Evolutionary conservation across 2,329 filamentous ascomycete species (phyloP).

Genomic region (Xylaria sp.): DNA sequence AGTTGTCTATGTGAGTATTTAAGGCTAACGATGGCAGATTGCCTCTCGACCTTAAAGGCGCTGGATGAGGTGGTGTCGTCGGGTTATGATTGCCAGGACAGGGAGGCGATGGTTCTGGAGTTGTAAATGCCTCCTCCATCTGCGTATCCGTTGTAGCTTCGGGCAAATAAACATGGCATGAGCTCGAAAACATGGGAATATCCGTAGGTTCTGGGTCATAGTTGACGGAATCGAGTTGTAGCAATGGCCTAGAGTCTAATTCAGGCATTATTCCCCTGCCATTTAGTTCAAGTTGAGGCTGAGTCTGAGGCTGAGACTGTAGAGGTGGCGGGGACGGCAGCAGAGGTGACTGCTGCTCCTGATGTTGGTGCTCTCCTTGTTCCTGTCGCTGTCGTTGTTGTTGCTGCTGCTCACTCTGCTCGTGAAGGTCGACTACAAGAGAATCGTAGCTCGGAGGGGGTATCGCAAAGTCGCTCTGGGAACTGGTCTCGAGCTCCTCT

Average conservation of each 20-base stretch:
- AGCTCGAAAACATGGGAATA: slow-evolving; percentile 11
- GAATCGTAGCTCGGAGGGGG: slow-evolving; percentile 53
- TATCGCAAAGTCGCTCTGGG: slow-evolving; percentile 37
- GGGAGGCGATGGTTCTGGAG: not conserved
- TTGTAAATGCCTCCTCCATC: not conserved
- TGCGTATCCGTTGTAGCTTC: slow-evolving; percentile 5
- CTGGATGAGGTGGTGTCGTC: slow-evolving; percentile 14
- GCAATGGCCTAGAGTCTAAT: slow-evolving; percentile 52
- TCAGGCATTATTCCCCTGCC: slow-evolving; percentile 56
- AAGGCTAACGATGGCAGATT: slow-evolving; percentile 36
- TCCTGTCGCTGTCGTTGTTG: slow-evolving; percentile 29
- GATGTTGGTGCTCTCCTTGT: slow-evolving; percentile 9
- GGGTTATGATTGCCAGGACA: slow-evolving; percentile 6
- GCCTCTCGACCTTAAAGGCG: slow-evolving; percentile 9
- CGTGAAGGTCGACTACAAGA: slow-evolving; percentile 37
- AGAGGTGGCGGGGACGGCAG: no score
- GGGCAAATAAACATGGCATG: slow-evolving; percentile 3
- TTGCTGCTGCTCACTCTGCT: slow-evolving; percentile 15
- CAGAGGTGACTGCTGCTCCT: slow-evolving; percentile 8
- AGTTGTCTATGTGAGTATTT: slow-evolving; percentile 35
- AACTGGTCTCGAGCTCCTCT: slow-evolving; percentile 32
- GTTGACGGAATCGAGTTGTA: slow-evolving; percentile 34
- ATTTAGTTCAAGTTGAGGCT: slow-evolving; percentile 47
- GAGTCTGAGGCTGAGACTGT: slow-evolving; percentile 10
- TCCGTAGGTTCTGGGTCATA: slow-evolving; percentile 24